Evolutionary conservation across 371 early-diverging fungal genomes (phyloP), one percentile per base, ranked within the genome.

Genomic region (Apophysomyces elegans): DNA sequence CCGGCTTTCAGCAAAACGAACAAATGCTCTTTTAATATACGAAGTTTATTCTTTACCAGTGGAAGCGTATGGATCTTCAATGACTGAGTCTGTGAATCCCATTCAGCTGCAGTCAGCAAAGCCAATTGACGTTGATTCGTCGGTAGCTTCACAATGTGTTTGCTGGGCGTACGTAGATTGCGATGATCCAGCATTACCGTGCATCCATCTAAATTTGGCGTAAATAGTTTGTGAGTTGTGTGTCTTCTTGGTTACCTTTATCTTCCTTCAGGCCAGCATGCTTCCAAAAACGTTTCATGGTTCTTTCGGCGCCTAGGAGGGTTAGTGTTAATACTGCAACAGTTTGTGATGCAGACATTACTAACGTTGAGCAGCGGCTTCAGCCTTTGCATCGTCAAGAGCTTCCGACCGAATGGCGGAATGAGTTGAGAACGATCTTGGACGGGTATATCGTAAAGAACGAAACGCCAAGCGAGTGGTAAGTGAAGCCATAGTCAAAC

Each of bases 11-110:
- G 32, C 32, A 26, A 2, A 26, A 26, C 32, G 32, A 26, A 26
- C 32, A 26, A 26, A 26, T 26, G 32, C 32, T 26, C 32, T 26
- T 26, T 2, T 26, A 2, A 2, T 26, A 26, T 26, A 26, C 0
- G 2, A 26, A 26, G 3, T 0, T 26, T 26, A 26, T 26, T 26
- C 32, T 77, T 68, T 81, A 91, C 94, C 88, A 97, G 83, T 8
- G 96, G 95, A 37, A 97, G 83, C 6, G 96, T 87, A 69, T 95
- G 93, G 4, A 91, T 80, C 73, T 94, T 95, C 35, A 95, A 71
- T 44, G 87, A 70, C 50, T 86, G 81, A 37, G 84, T 88, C 76
- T 94, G 95, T 56, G 88, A 82, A 72, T 97, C 95, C 98, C 98
- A 98, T 75, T 98, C 98, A 18, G 88, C 95, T 8, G 95, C 95